Evolutionary conservation across 1,139 yeast species (phyloP).

Genomic region (Pichia sp.): DNA sequence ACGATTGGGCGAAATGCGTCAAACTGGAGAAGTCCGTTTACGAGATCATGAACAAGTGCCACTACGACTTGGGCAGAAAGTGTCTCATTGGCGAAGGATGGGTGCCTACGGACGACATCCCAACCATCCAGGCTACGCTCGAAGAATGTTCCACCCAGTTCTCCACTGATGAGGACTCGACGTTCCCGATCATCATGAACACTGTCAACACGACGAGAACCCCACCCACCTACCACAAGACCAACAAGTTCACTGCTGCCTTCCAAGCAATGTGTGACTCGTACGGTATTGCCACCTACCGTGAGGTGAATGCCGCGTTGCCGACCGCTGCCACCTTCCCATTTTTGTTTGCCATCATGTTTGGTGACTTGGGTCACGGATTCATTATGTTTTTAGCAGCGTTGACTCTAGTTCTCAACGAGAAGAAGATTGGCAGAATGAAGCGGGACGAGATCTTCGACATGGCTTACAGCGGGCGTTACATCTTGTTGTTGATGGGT

Average conservation of each 20-base stretch:
- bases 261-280: constrained; percentile 94
- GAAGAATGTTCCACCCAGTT: constrained; percentile 32
- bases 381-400: constrained; percentile 74
- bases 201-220: constrained; percentile 61
- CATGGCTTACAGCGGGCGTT: constrained; percentile 93
- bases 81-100: constrained; percentile 75
- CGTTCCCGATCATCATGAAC: constrained; percentile 62
- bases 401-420: constrained; percentile 63
- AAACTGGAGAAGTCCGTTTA: constrained; percentile 71
- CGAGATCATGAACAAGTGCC: constrained; percentile 61
- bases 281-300: constrained; percentile 92
- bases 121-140: constrained; percentile 32
- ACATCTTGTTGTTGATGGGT: constrained; percentile 88
- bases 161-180: constrained; percentile 28
- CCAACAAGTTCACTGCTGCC: constrained; percentile 87
- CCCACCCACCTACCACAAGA: constrained; percentile 75
- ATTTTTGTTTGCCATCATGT: constrained; percentile 98
- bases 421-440: constrained; percentile 57
- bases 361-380: constrained; percentile 98
- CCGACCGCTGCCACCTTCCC: constrained; percentile 96
- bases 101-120: constrained; percentile 62
- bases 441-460: constrained; percentile 90
- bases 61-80: constrained; percentile 60
- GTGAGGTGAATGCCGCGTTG: constrained; percentile 93
- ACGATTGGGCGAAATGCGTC: constrained; percentile 64